Base-by-base conservation (phyloP, 2,329 filamentous ascomycete species). In the Talaromyces sp. region DNA sequence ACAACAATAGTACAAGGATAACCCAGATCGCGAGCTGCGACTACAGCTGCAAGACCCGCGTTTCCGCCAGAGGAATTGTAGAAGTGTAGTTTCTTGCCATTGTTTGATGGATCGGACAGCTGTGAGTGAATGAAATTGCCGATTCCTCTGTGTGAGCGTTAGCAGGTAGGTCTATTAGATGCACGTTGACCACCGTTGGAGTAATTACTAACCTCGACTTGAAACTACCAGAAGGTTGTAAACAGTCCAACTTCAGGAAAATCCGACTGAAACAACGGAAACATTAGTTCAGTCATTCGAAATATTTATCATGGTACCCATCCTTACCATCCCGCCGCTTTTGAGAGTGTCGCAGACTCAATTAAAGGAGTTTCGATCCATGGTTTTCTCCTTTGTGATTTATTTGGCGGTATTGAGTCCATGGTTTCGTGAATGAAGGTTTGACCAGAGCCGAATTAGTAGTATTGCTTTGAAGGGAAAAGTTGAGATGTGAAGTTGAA, bases 161-260 rank as follows among this genome's bases (percentile, higher is more conserved):
- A 48, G 17, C 17, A 46, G 6, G n/a, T n/a, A n/a, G 5, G 17
- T 35, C 1, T 33, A 4, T 13, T 4, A 5, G 1, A 10, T 19
- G 9, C 7, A 35, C n/a, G 10, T 15, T 13, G 33, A 35, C 28
- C 37, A 56, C 11, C 15, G 19, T 52, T 15, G 53, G 10, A 19
- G 2, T 37, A 40, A 15, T 22, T 17, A 58, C 63, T 28, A 61
- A 72, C 71, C 84, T 81, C 36, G 88, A 90, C 72, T 94, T 92
- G 81, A 94, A 95, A 31, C 88, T 91, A 61, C 88, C 88, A 2
- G 86, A 88, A 1, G 89, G 89, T 69, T 95, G 89, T 36, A 91
- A 81, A 66, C 86, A 87, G 63, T 94, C 89, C 55, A 93, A 81
- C 72, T 94, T 94, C 67, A 94, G 84, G 70, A 88, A 89, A 67